Percentiles rank a stretch among this genome's conserved stretches.
phyloP scores from a whole-genome alignment of 805 yeast species.

The Priceomyces carsonii region DNA sequence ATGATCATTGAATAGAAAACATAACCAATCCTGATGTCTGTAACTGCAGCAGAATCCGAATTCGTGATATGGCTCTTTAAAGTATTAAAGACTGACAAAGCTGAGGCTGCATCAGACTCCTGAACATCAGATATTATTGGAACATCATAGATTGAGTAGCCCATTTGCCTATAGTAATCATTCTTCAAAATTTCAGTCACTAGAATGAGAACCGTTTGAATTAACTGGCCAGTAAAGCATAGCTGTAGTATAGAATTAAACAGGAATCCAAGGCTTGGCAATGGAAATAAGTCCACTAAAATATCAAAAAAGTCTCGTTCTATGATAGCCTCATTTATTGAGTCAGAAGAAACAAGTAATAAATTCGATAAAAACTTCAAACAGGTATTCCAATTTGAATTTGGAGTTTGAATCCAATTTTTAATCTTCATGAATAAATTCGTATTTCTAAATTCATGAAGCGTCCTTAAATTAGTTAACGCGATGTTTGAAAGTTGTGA shows the following conservation, averaged over 20 bases:
- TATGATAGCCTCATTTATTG: slow-evolving; percentile 34
- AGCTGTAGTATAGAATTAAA: slow-evolving; percentile 49
- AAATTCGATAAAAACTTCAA: slow-evolving; percentile 32
- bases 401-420: slow-evolving; percentile 34
- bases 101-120: slow-evolving; percentile 17
- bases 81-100: slow-evolving; percentile 24
- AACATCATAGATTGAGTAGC: slow-evolving; percentile 34
- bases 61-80: slow-evolving; percentile 17
- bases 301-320: slow-evolving; percentile 54
- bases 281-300: slow-evolving; percentile 51
- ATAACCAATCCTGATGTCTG: slow-evolving; percentile 29
- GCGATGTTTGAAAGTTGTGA: slow-evolving; percentile 64
- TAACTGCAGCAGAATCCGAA: slow-evolving; percentile 13
- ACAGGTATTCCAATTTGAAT: slow-evolving; percentile 25
- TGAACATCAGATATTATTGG: slow-evolving; percentile 29
- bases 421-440: slow-evolving; percentile 33
- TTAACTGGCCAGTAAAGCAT: slow-evolving; percentile 53
- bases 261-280: slow-evolving; percentile 43
- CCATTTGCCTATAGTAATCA: slow-evolving; percentile 22
- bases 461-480: slow-evolving; percentile 56
- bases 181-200: slow-evolving; percentile 27
- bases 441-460: slow-evolving; percentile 39
- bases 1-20: slow-evolving; percentile 54
- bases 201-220: slow-evolving; percentile 42
- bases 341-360: slow-evolving; percentile 30